These are phyloP conservation scores for Diutina sp. DNA, from an alignment of 1,139 yeast species.

Conservation along the genomic window DNA sequence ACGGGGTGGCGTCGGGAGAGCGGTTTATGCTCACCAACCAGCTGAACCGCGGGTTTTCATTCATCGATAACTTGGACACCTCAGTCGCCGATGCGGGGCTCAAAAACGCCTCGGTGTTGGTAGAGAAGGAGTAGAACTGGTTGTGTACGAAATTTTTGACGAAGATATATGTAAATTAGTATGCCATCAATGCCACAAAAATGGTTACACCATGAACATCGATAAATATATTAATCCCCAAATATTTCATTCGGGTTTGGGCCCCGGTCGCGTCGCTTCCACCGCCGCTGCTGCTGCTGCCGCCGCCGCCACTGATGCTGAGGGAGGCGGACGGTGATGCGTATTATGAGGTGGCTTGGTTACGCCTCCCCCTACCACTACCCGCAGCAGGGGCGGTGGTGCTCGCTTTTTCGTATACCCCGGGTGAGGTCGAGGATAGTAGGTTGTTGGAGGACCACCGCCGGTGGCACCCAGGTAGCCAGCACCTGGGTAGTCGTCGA, in stretches of 20 bases:
- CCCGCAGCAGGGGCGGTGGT: background rate
- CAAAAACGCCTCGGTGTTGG: conserved; percentile 66
- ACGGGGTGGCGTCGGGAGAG: conserved; percentile 28
- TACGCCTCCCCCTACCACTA: background rate
- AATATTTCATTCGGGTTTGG: background rate
- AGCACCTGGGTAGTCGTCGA: background rate
- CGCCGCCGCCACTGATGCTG: background rate
- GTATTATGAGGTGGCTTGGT: background rate
- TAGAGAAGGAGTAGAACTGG: conserved; percentile 30
- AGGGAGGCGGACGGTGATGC: background rate
- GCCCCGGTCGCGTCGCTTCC: background rate
- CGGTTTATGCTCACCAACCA: conserved; percentile 39
- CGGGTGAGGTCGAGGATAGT: background rate
- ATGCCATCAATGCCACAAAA: background rate
- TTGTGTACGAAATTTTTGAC: background rate
- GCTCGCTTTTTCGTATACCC: background rate
- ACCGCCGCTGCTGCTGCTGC: background rate
- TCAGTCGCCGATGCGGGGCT: conserved; percentile 69
- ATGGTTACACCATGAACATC: background rate
- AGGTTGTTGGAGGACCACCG: background rate
- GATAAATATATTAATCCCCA: background rate
- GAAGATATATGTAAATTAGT: background rate
- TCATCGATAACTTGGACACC: conserved; percentile 43
- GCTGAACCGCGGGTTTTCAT: conserved; percentile 16
- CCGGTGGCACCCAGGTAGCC: background rate